Evolutionary conservation across 139 green algal species (phyloP).

Genomic region (Chlorella sp.): DNA sequence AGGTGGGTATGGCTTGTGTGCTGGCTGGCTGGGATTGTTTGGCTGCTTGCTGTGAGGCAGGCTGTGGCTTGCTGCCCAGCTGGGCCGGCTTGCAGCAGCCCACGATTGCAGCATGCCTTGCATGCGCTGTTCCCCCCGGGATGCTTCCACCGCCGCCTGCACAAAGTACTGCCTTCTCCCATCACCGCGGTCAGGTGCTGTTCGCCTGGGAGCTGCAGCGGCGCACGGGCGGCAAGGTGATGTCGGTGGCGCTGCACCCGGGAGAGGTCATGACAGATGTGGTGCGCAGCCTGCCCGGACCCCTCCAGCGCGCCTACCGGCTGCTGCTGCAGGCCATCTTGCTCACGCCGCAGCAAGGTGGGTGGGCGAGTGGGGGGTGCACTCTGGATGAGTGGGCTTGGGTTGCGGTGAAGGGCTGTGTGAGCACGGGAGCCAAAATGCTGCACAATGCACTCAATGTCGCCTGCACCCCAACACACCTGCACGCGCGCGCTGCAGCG

Average conservation of each 20-base stretch:
- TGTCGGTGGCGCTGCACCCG: conserved; percentile 71
- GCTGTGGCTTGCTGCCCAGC: background rate
- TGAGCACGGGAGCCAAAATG: too few species aligned
- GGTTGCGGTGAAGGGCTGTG: too few species aligned
- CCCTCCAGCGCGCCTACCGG: conserved; percentile 64
- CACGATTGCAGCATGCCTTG: too few species aligned
- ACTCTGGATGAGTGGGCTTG: background rate
- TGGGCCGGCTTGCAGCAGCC: background rate
- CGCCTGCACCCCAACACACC: too few species aligned
- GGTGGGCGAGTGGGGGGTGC: background rate
- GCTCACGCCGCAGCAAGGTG: conserved; percentile 76
- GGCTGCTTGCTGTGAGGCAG: background rate
- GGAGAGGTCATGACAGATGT: conserved; percentile 86
- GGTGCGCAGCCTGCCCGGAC: conserved; percentile 67
- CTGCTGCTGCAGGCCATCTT: conserved; percentile 67
- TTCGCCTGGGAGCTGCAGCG: conserved; percentile 54
- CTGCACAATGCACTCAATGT: too few species aligned
- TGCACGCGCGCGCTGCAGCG: too few species aligned
- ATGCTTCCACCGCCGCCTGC: background rate
- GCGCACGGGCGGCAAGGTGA: conserved; percentile 28
- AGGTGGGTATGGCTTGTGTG: too few species aligned
- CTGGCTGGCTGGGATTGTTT: background rate
- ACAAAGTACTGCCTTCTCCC: background rate
- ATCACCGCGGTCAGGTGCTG: conserved; percentile 38
- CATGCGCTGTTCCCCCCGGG: background rate